These are phyloP conservation scores for Ustilago curta DNA, from an alignment of 1,284 basidiomycete species.

Conservation along the genomic window DNA sequence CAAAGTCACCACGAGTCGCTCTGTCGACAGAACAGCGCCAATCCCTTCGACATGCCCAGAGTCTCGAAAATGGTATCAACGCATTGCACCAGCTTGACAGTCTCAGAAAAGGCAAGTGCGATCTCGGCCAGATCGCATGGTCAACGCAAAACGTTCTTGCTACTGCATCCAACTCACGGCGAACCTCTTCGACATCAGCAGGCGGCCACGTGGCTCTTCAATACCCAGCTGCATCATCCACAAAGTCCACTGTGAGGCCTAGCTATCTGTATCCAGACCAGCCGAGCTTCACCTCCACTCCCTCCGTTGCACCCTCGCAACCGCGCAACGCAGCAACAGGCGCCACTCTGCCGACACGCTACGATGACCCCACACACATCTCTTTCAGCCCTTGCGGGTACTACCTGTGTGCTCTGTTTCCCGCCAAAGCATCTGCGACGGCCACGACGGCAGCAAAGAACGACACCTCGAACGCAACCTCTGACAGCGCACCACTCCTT, in stretches of 20 bases:
- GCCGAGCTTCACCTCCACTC: background rate
- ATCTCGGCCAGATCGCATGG: conserved; percentile 38
- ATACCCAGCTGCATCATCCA: conserved; percentile 17
- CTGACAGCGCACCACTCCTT: background rate
- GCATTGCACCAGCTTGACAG: conserved; percentile 19
- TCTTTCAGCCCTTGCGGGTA: conserved; percentile 52
- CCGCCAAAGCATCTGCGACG: background rate
- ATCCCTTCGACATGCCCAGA: conserved; percentile 29
- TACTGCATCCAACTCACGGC: conserved; percentile 29
- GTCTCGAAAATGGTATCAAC: conserved; percentile 24
- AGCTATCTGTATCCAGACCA: conserved; percentile 31
- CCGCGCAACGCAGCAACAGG: background rate
- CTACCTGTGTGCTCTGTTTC: conserved; percentile 45
- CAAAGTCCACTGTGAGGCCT: conserved; percentile 7
- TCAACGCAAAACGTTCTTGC: conserved; percentile 43
- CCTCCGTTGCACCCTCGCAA: conserved; percentile 17
- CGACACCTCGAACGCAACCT: background rate
- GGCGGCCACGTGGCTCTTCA: conserved; percentile 33
- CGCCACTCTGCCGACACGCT: conserved; percentile 3
- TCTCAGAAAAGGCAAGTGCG: conserved; percentile 7
- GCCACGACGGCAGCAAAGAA: background rate
- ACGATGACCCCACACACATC: conserved; percentile 36
- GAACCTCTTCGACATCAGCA: conserved; percentile 9
- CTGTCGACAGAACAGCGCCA: conserved; percentile 23
- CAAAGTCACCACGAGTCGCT: background rate